Evolutionary conservation across 176 grass and related monocot genomes (phyloP).

Genomic region (Hyparrhenia diplandra): DNA sequence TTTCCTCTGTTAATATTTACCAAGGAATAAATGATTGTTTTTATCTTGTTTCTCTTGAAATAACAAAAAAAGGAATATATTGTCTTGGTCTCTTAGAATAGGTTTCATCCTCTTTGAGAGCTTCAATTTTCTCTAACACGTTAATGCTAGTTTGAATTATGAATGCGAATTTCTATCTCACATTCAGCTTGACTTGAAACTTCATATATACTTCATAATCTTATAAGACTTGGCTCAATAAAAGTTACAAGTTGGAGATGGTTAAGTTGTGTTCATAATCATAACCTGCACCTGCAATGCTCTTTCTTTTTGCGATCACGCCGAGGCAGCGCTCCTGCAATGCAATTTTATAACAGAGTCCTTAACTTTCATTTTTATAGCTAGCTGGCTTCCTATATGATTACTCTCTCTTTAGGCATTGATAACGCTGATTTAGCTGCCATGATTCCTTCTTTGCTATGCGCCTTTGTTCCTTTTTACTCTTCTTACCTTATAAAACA

Average conservation of each 20-base stretch:
- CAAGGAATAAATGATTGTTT: background rate
- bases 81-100: background rate
- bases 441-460: background rate
- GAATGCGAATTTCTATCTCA: background rate
- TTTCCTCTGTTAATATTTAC: background rate
- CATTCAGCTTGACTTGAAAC: background rate
- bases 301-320: too few relatives aligned
- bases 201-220: background rate
- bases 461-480: background rate
- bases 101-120: background rate
- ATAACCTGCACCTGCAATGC: background rate
- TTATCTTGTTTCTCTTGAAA: background rate
- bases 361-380: background rate
- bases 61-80: background rate
- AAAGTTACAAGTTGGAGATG: background rate
- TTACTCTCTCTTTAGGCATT: constrained; percentile 5
- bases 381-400: background rate
- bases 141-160: background rate
- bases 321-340: too few relatives aligned
- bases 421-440: background rate
- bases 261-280: background rate
- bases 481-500: background rate
- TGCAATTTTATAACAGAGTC: background rate
- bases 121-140: background rate
- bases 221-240: background rate